A percentile compares a stretch with the other conserved stretches of the same genome.
phyloP scores from a whole-genome alignment of 2,329 filamentous ascomycete genomes.

The Daldinia sp. region DNA sequence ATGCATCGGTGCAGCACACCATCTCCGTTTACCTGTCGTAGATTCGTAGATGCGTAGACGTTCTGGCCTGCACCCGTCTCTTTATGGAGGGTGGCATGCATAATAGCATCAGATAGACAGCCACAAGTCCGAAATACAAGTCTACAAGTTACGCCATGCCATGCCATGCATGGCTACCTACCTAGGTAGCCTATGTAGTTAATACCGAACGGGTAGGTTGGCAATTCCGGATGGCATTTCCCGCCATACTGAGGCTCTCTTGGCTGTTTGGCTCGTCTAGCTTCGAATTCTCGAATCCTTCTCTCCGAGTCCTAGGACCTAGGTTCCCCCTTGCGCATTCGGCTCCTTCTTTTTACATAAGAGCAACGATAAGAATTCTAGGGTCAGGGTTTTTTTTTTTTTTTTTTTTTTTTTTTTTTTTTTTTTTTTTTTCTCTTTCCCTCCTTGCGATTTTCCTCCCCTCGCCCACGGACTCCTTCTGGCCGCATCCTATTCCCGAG shows the following conservation, averaged over 20 bases:
- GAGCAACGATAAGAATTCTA: neutral
- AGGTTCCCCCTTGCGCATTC: conserved; percentile 23
- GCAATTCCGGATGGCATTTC: conserved; percentile 12
- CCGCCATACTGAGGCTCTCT: conserved; percentile 15
- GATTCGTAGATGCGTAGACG: conserved; percentile 18
- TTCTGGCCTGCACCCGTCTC: conserved; percentile 14
- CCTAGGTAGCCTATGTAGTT: no score
- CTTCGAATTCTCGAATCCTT: conserved; percentile 3
- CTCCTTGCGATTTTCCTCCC: neutral
- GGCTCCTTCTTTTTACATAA: conserved; percentile 6
- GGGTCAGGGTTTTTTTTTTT: conserved; percentile 14
- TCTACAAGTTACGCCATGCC: no score
- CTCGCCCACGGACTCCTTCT: no score
- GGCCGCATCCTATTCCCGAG: neutral
- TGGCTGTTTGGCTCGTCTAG: neutral
- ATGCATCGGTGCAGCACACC: conserved; percentile 16
- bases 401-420: neutral
- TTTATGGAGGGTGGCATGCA: conserved; percentile 22
- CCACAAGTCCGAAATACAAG: conserved; percentile 23
- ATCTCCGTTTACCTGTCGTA: conserved; percentile 19
- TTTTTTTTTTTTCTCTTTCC: neutral
- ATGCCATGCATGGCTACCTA: conserved; percentile 3
- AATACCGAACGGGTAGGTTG: conserved; percentile 16
- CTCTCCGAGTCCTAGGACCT: no score
- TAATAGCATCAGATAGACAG: conserved; percentile 21